Evolutionary conservation across 2,329 filamentous ascomycete genomes (phyloP).

Genomic region (Dactylellina haptotyla): DNA sequence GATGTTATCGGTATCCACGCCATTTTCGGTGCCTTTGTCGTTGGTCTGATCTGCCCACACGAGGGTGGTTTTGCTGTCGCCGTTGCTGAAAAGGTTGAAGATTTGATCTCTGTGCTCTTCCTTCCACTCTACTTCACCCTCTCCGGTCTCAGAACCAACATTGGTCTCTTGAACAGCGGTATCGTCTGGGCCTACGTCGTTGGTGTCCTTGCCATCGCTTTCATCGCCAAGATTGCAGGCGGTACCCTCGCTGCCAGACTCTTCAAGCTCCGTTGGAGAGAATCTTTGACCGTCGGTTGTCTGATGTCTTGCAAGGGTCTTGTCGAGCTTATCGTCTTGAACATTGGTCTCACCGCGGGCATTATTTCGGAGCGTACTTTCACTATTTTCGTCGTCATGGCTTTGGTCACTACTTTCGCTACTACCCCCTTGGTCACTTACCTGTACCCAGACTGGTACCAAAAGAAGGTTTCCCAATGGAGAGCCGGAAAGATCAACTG

Average conservation of each 20-base stretch:
- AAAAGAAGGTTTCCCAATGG: slow-evolving; percentile 77
- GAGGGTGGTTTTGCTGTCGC: slow-evolving; percentile 91
- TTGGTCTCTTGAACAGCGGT: slow-evolving; percentile 82
- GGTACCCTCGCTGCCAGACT: slow-evolving; percentile 79
- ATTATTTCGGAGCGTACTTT: slow-evolving; percentile 85
- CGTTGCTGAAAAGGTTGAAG: slow-evolving; percentile 91
- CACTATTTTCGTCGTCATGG: slow-evolving; percentile 96
- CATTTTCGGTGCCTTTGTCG: slow-evolving; percentile 92
- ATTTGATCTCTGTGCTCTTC: slow-evolving; percentile 84
- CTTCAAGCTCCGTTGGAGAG: slow-evolving; percentile 85
- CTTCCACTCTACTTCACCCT: slow-evolving; percentile 92
- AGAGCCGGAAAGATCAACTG: slow-evolving; percentile 90
- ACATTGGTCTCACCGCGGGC: slow-evolving; percentile 83
- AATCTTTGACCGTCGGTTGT: slow-evolving; percentile 85
- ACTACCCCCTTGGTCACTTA: slow-evolving; percentile 79
- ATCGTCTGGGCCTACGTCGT: slow-evolving; percentile 91
- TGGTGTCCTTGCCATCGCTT: slow-evolving; percentile 82
- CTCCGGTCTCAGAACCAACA: slow-evolving; percentile 86
- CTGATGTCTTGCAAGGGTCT: slow-evolving; percentile 98
- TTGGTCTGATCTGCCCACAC: slow-evolving; percentile 88
- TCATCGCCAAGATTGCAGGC: slow-evolving; percentile 84
- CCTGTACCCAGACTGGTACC: slow-evolving; percentile 81
- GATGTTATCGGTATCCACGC: slow-evolving; percentile 90
- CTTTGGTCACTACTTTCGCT: slow-evolving; percentile 82
- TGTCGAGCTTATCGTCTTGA: slow-evolving; percentile 92